phyloP scores from a whole-genome alignment of 2,329 filamentous ascomycete genomes.

The Diplodia scrobiculata region DNA sequence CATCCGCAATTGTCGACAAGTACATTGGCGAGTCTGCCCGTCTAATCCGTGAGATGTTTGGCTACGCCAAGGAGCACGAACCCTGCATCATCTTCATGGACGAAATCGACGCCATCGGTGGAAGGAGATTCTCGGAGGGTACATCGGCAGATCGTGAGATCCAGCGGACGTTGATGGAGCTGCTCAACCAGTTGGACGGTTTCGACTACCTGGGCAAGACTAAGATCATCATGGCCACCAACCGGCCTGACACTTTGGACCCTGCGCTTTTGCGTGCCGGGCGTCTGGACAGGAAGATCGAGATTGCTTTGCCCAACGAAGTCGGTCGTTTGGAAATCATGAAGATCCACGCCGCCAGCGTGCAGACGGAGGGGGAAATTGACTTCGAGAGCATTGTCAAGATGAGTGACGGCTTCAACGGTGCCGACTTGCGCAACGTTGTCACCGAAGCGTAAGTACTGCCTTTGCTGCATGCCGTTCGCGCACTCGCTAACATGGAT shows the following conservation, averaged over 20 bases:
- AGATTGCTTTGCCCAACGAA: constrained; percentile 96
- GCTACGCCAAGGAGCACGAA: constrained; percentile 98
- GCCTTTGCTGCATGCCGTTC: background rate
- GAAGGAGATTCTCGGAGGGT: constrained; percentile 92
- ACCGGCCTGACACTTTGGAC: constrained; percentile 93
- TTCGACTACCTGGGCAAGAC: constrained; percentile 99
- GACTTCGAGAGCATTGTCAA: constrained; percentile 99
- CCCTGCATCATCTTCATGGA: constrained; percentile 99
- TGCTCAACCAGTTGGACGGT: constrained; percentile 96
- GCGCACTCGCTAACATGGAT: constrained; percentile 34
- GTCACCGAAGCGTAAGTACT: constrained; percentile 91
- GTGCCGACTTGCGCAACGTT: constrained; percentile 94
- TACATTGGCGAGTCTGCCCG: constrained; percentile 98
- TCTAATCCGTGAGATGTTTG: constrained; percentile 98
- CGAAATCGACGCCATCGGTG: constrained; percentile 98
- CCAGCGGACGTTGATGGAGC: constrained; percentile 96
- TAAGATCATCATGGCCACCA: constrained; percentile 99
- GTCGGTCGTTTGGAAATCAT: constrained; percentile 94
- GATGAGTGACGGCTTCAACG: constrained; percentile 98
- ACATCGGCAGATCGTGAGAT: constrained; percentile 98
- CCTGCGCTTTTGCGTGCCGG: constrained; percentile 89
- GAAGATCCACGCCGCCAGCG: constrained; percentile 90
- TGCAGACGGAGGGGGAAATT: constrained; percentile 89
- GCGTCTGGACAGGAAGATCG: constrained; percentile 94
- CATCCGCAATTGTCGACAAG: constrained; percentile 98